Base-by-base conservation (phyloP, 2,329 filamentous ascomycete species). In the Ceratocystis smalleyi region DNA sequence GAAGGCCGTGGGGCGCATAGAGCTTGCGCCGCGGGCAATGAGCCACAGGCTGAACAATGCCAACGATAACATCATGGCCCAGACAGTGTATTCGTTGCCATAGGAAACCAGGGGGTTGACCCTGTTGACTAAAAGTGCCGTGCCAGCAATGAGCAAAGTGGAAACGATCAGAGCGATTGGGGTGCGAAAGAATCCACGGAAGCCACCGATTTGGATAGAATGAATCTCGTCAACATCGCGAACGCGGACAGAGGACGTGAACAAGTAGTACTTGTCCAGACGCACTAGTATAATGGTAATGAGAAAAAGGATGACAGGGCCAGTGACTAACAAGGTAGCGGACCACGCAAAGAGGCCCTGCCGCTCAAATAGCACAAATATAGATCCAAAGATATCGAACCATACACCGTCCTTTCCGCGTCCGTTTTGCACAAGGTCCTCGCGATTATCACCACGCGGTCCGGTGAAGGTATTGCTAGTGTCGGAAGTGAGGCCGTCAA, bases 61-160 rank as follows among this genome's bases (percentile, higher is more conserved):
- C 0, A 89, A 79, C 0, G 88, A 88, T 0, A 92, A 71, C 76
- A 91, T 88, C 86, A 95, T 95, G 32, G 84, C 83, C 89, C 91
- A 95, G 1, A 79, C 81, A 45, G 4, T 3, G 2, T 94, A 97
- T 59, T 85, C 81, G 70, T 88, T 95, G 74, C 89, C 91, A 75
- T 96, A 94, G n/a, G 94, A 78, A 69, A 97, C 90, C 70, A 89
- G 82, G 0, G 92, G 91, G 71, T 97, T 97, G 71, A 92, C 76
- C 73, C 94, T 95, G 45, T 83, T 82, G 51, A 95, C 70, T 62
- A 97, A 74, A 69, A 88, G 88, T 1, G 88, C 87, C 19, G 89
- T 78, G 0, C 83, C 88, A 27, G 95, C 73, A 0, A 87, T 83
- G n/a, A 87, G 76, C 0, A 79, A 84, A 1, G 81, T 83, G 0